These are phyloP conservation scores for Angomonas ambiguus DNA, from an alignment of 208 protist species.

Conservation along the genomic window DNA sequence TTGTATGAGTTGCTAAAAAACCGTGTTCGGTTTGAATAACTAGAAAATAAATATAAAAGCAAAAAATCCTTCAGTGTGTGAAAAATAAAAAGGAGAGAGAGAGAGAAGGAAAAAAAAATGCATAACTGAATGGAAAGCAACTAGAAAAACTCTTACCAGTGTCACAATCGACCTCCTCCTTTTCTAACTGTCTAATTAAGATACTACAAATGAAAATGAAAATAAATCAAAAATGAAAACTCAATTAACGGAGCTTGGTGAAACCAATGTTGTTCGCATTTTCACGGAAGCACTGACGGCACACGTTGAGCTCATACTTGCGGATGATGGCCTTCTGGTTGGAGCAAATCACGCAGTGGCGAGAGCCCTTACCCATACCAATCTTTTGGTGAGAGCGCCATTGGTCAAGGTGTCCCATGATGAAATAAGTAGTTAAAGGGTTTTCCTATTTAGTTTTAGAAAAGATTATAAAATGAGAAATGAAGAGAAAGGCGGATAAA, in stretches of 20 bases:
- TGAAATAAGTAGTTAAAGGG: neutral
- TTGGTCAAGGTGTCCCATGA: slow-evolving; percentile 90
- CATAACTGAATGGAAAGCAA: neutral
- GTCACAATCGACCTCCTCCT: no score
- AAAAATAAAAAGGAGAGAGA: slow-evolving; percentile 20
- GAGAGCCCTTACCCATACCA: slow-evolving; percentile 87
- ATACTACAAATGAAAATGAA: slow-evolving; percentile 7
- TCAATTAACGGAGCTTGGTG: slow-evolving; percentile 84
- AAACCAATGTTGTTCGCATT: slow-evolving; percentile 90
- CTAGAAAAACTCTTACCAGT: no score
- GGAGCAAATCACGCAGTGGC: slow-evolving; percentile 89
- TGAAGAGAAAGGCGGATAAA: neutral
- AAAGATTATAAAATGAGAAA: neutral
- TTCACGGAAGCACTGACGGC: slow-evolving; percentile 94
- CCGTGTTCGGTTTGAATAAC: slow-evolving; percentile 1
- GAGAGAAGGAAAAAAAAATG: neutral
- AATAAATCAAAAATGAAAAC: slow-evolving; percentile 1
- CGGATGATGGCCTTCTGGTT: slow-evolving; percentile 92
- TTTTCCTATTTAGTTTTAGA: neutral
- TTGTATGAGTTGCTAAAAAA: neutral
- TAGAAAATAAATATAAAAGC: slow-evolving; percentile 10
- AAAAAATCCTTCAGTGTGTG: slow-evolving; percentile 9
- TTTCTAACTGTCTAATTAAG: no score
- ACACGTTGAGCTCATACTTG: slow-evolving; percentile 94
- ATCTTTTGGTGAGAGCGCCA: slow-evolving; percentile 92